Base-by-base conservation (phyloP, 140 eudicot species). In the Bidens hawaiensis region DNA sequence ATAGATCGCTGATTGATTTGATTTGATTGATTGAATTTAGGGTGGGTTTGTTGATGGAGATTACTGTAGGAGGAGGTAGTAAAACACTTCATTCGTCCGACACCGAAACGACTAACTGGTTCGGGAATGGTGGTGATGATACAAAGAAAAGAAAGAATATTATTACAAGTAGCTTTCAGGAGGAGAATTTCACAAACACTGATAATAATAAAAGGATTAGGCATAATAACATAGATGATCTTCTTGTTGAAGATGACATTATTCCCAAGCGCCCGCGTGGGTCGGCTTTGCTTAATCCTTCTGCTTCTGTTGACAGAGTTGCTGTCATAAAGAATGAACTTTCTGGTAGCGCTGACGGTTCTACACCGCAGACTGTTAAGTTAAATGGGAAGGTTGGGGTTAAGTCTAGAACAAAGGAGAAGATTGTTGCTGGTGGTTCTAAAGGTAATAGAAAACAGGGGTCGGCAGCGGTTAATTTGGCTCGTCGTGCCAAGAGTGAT, bases 31-130 rank as follows among this genome's bases (percentile, higher is more conserved):
- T 71, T 38, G 69, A 77, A n/a, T n/a, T n/a, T n/a, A n/a, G n/a
- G n/a, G n/a, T n/a, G 77, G 62, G 50, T n/a, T 76, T 79, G 85
- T 85, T 78, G 82, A 91, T 91, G 98, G 98, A 91, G 90, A 69
- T 51, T 64, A 82, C 86, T 42, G 69, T 31, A 77, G 82, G 65
- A 64, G 71, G 82, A 82, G 95, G 76, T 76, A 67, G 82, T 36
- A 76, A 80, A 71, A 80, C 80, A 52, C n/a, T n/a, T n/a, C n/a
- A n/a, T n/a, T n/a, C n/a, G n/a, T n/a, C n/a, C n/a, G n/a, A n/a
- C n/a, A n/a, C n/a, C n/a, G n/a, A n/a, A n/a, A n/a, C n/a, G n/a
- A 65, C 69, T 54, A 62, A 68, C 47, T 55, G 69, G 69, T 62
- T 33, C 22, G 80, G 60, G 41, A 76, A 73, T 69, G 77, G 81